A percentile compares a stretch with the other conserved stretches of the same genome.
Conservation (phyloP, 2,329 filamentous ascomycete species). For the Gnomoniopsis smithogilvyi region DNA sequence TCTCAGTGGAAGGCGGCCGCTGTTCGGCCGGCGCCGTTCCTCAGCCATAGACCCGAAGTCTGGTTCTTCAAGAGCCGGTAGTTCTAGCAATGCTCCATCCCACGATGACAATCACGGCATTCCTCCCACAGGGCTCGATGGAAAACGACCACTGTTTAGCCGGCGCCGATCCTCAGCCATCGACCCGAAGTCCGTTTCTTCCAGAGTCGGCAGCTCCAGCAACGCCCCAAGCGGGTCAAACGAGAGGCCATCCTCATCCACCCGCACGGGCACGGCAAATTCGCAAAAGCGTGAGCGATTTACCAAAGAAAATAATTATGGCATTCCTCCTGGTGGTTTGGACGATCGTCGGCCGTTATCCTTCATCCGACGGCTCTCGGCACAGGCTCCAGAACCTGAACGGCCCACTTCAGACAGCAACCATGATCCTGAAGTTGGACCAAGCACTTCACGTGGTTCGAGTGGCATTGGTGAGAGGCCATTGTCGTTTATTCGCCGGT, state of each 20-base stretch:
- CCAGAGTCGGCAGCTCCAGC: neutral
- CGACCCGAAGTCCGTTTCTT: neutral
- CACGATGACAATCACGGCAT: neutral
- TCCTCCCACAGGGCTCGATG: neutral
- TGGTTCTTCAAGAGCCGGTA: neutral
- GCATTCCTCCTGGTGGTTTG: neutral
- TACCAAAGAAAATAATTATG: neutral
- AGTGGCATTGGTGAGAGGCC: no score
- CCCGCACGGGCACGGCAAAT: no score
- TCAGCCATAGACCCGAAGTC: neutral
- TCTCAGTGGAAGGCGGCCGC: neutral
- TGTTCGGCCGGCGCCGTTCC: neutral
- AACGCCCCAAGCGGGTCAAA: no score
- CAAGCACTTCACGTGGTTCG: no score
- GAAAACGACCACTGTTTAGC: neutral
- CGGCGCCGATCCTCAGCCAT: neutral
- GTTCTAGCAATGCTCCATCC: neutral
- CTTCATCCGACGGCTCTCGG: neutral
- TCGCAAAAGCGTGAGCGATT: no score
- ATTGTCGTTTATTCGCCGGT: neutral
- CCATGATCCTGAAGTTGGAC: no score
- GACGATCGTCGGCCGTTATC: neutral
- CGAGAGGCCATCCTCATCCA: no score
- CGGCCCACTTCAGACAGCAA: neutral
- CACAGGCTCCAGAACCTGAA: neutral